A percentile compares a stretch with the other conserved stretches of the same genome.
Conservation (phyloP, 805 yeast genomes). For the Diddensiella caesifluorescens region DNA sequence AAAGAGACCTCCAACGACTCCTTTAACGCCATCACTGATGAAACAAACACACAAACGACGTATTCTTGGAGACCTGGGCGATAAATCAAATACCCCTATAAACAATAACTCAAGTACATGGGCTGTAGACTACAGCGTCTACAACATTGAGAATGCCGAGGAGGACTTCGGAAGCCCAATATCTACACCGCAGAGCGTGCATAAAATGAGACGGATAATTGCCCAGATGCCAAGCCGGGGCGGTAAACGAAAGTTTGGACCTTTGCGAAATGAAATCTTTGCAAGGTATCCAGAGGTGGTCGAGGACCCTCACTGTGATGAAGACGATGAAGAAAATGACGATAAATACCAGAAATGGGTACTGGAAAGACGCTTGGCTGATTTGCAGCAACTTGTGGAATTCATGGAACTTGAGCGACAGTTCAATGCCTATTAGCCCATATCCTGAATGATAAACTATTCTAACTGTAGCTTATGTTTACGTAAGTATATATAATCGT, state of each 20-base stretch:
- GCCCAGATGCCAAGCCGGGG: conserved; percentile 5
- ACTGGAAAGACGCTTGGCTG: conserved; percentile 10
- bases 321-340: conserved; percentile 2
- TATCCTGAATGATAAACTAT: background rate
- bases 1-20: conserved; percentile 15
- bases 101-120: background rate
- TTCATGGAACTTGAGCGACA: conserved; percentile 21
- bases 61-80: conserved; percentile 6
- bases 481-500: conserved; percentile 24
- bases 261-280: conserved; percentile 9
- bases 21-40: conserved; percentile 16
- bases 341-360: conserved; percentile 10
- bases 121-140: conserved; percentile 1
- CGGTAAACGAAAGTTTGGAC: conserved; percentile 8
- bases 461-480: conserved; percentile 12
- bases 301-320: background rate
- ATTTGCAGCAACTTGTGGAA: conserved; percentile 15
- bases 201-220: conserved; percentile 3
- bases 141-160: background rate
- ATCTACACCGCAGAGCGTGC: conserved; percentile 8
- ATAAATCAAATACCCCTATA: no score
- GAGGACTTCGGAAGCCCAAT: conserved; percentile 4
- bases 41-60: conserved; percentile 10
- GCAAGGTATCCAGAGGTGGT: conserved; percentile 4
- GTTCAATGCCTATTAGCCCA: conserved; percentile 9